Evolutionary conservation across 176 grass and related monocot species (phyloP).

Genomic region (Otatea glauca): DNA sequence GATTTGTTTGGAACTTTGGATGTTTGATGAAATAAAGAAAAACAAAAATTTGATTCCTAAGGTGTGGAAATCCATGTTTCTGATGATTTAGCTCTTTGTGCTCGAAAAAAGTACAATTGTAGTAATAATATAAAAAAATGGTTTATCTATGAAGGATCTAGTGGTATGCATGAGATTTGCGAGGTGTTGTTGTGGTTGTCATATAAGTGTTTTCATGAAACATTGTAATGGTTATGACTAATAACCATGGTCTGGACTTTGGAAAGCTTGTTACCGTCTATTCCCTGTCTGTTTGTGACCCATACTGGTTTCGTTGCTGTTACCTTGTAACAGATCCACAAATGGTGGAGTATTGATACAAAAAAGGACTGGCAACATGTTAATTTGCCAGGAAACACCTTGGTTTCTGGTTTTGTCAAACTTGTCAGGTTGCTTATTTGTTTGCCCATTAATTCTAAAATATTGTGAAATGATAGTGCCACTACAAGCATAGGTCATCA

Average conservation of each 20-base stretch:
- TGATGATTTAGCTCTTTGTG: slow-evolving; percentile 1
- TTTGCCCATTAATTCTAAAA: background rate
- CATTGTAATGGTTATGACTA: background rate
- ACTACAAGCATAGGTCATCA: background rate
- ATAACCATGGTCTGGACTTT: slow-evolving; percentile 11
- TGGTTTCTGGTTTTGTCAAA: slow-evolving; percentile 6
- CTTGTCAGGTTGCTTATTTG: background rate
- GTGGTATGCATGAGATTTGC: background rate
- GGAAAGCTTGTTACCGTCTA: background rate
- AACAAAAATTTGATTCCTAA: background rate
- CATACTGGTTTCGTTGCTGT: background rate
- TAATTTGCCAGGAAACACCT: background rate
- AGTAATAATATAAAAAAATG: background rate
- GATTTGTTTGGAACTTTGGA: background rate
- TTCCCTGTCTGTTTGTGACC: background rate
- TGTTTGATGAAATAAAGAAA: background rate
- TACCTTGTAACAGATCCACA: background rate
- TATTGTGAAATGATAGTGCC: background rate
- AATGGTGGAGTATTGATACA: background rate
- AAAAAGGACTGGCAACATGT: background rate
- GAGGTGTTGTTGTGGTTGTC: background rate
- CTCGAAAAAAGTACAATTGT: background rate
- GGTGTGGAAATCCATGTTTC: background rate
- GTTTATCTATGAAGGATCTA: slow-evolving; percentile 7
- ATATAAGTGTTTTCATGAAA: background rate